phyloP scores from a whole-genome alignment of 352 stramenopile genomes.

The Pythium aquatile region DNA sequence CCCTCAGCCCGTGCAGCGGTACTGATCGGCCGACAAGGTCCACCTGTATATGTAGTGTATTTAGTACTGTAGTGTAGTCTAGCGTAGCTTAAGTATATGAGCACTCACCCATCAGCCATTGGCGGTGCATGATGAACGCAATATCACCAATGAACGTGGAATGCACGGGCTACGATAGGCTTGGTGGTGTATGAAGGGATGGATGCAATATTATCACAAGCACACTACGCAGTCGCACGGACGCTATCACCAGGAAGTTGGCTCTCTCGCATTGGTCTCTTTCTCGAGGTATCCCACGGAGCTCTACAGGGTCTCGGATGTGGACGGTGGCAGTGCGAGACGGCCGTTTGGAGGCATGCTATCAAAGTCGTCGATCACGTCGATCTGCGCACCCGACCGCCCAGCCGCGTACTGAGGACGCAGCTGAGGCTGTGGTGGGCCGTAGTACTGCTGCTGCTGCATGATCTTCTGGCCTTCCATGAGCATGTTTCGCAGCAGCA shows the following conservation, averaged over 20 bases:
- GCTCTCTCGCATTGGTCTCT: background rate
- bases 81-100: background rate
- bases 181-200: background rate
- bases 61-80: background rate
- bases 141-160: no score
- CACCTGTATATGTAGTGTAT: background rate
- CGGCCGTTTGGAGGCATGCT: slow-evolving; percentile 4
- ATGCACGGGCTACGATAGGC: no score
- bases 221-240: slow-evolving; percentile 1
- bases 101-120: background rate
- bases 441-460: slow-evolving; percentile 28
- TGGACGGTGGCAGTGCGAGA: slow-evolving; percentile 31
- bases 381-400: slow-evolving; percentile 23
- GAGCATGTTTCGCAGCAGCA: slow-evolving; percentile 68
- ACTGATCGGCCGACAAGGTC: slow-evolving; percentile 2
- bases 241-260: background rate
- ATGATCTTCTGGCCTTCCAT: slow-evolving; percentile 79
- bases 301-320: slow-evolving; percentile 18
- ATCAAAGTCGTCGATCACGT: slow-evolving; percentile 24
- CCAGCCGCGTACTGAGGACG: slow-evolving; percentile 3
- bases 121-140: no score
- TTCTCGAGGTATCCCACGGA: background rate
- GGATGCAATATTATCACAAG: slow-evolving; percentile 8
- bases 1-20: slow-evolving; percentile 14
- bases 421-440: slow-evolving; percentile 7